Base-by-base conservation (phyloP, 495 filamentous ascomycete genomes). In the Saxophila tyrrhenica region DNA sequence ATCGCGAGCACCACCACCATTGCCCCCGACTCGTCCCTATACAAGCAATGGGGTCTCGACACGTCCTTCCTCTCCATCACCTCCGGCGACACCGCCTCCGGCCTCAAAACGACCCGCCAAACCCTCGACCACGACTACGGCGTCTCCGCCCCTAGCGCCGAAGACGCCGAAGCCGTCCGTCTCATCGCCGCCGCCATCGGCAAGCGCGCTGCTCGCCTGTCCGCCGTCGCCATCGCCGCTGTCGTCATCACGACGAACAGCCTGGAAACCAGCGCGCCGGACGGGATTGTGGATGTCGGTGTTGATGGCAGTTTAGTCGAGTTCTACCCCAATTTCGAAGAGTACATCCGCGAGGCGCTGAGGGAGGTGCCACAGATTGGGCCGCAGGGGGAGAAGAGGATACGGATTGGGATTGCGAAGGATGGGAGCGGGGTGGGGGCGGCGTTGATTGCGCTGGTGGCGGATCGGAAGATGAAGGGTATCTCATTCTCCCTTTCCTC, bases 371-470 rank as follows among this genome's bases (percentile, higher is more conserved):
- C 82, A 25, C 77, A 82, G 52, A 81, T 95, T 60, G 89, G 89
- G 11, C 67, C 64, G 11, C 72, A 75, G 11, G 86, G 87, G 9
- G 87, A 91, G 51, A 81, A 84, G 68, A 83, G 80, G 67, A 78
- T 96, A 56, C 75, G 86, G 41, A 94, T 96, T 61, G 90, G 89
- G 13, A 87, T 95, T 68, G 90, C 90, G 50, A 91, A 92, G 77
- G 90, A 96, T 70, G 90, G 90, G 46, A 85, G 80, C 54, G 90
- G 90, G 50, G 90, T 96, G 46, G 90, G 90, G 24, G 90, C 90
- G 9, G 90, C 90, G 47, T 67, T 96, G 61, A 95, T 94, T 68
- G 90, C 90, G 29, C 74, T 94, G 15, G 84, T 91, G 23, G 80
- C 79, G 2, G 67, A 64, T 41, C 55, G 50, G 56, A 51, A 21